These are phyloP conservation scores for Rhodomyrtus tomentosa DNA, from an alignment of 345 rosid genomes.

Conservation along the genomic window DNA sequence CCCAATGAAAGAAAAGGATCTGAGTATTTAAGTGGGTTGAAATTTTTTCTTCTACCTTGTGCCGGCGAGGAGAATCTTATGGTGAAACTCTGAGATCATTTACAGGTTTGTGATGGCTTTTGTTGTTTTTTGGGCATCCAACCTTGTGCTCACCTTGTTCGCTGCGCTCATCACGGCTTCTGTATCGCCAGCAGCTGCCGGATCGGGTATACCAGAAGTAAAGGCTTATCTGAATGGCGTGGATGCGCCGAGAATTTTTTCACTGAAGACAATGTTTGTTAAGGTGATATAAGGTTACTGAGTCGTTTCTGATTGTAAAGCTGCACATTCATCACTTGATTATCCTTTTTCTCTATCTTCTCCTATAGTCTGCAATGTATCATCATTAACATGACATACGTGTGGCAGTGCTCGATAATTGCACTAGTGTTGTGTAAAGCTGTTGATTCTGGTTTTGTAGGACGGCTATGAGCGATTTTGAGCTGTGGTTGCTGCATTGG, in stretches of 20 bases:
- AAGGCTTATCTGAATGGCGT: slow-evolving; percentile 93
- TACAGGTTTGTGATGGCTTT: slow-evolving; percentile 62
- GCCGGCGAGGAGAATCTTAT: not conserved
- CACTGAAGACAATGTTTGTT: slow-evolving; percentile 50
- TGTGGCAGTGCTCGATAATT: not conserved
- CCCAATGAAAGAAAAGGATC: not conserved
- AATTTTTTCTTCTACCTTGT: not conserved
- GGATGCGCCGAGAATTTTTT: slow-evolving; percentile 72
- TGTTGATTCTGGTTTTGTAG: not conserved
- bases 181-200: slow-evolving; percentile 78
- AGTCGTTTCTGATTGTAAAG: not conserved
- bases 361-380: not conserved
- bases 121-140: slow-evolving; percentile 52
- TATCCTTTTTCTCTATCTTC: not conserved
- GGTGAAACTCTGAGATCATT: not conserved
- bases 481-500: not conserved
- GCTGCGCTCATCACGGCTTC: slow-evolving; percentile 56
- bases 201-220: slow-evolving; percentile 93
- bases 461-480: not conserved
- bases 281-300: slow-evolving; percentile 28
- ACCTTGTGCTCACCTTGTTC: slow-evolving; percentile 56
- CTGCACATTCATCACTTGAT: not conserved
- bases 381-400: not conserved
- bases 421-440: not conserved
- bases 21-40: not conserved